Evolutionary conservation across 768 basidiomycete genomes (phyloP).

Genomic region (Asterophora parasitica): DNA sequence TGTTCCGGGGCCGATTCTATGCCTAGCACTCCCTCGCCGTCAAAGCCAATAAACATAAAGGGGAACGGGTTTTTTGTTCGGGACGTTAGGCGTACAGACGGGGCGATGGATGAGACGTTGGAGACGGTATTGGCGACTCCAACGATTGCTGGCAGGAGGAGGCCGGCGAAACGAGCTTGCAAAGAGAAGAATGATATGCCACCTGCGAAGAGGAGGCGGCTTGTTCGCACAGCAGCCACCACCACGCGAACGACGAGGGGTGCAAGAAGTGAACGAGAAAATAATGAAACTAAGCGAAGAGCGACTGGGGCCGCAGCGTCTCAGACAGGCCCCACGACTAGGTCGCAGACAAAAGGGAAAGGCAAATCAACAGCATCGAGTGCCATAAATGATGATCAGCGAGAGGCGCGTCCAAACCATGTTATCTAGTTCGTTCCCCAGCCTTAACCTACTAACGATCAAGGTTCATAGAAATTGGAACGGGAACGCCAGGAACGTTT

Average conservation of each 20-base stretch:
- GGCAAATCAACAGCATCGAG: neutral
- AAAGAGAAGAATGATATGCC: neutral
- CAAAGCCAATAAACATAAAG: constrained; percentile 22
- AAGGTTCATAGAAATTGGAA: constrained; percentile 31
- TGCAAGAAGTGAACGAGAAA: constrained; percentile 16
- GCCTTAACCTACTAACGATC: constrained; percentile 1
- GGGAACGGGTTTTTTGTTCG: constrained; percentile 6
- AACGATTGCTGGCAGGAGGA: neutral
- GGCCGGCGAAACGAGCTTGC: neutral
- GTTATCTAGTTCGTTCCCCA: no score
- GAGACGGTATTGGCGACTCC: neutral
- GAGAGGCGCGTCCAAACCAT: constrained; percentile 14
- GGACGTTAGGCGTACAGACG: constrained; percentile 3
- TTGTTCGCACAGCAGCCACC: constrained; percentile 4
- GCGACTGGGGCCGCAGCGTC: constrained; percentile 2
- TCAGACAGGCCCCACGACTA: constrained; percentile 10
- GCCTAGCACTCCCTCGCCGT: constrained; percentile 33
- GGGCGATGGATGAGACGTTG: neutral
- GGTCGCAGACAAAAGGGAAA: neutral
- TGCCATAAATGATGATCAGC: constrained; percentile 11
- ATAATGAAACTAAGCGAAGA: constrained; percentile 2
- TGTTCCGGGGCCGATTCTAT: constrained; percentile 28
- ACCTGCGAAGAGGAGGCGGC: constrained; percentile 1
- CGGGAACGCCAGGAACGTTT: constrained; percentile 45
- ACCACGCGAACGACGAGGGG: constrained; percentile 13